Evolutionary conservation across 2,329 filamentous ascomycete genomes (phyloP).

Genomic region (Ascocoryne sarcoides): DNA sequence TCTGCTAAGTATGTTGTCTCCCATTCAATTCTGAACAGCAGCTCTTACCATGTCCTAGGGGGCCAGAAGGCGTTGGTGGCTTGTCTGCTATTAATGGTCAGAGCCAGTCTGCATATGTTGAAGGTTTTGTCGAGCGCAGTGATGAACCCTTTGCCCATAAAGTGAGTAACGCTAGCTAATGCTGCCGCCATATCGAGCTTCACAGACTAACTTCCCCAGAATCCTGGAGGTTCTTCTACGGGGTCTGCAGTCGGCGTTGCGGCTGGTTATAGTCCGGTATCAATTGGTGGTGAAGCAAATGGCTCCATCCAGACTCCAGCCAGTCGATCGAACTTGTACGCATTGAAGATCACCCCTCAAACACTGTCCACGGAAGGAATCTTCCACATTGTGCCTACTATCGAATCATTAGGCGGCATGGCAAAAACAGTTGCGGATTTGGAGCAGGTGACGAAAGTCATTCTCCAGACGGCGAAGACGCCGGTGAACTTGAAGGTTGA

Average conservation of each 20-base stretch:
- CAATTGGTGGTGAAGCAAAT: constrained; percentile 53
- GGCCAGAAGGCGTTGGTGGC: too few relatives aligned
- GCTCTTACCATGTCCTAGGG: too few relatives aligned
- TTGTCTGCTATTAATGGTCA: constrained; percentile 58
- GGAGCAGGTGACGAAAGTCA: constrained; percentile 7
- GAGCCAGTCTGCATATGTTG: constrained; percentile 29
- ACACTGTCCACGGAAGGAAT: constrained; percentile 51
- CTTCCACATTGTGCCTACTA: constrained; percentile 33
- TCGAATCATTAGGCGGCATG: constrained; percentile 21
- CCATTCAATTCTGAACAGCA: too few relatives aligned
- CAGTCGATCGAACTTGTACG: constrained; percentile 49
- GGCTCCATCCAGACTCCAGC: constrained; percentile 53
- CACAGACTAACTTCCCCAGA: constrained; percentile 33
- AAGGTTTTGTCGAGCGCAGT: constrained; percentile 37
- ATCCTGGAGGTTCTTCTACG: constrained; percentile 43
- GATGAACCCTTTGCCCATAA: background rate
- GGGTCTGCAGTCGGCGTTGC: constrained; percentile 49
- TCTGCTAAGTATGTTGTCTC: too few relatives aligned
- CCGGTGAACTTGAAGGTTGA: background rate
- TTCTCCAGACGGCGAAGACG: constrained; percentile 6
- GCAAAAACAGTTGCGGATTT: constrained; percentile 17
- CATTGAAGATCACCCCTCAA: constrained; percentile 57
- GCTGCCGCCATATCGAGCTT: too few relatives aligned
- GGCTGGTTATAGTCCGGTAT: constrained; percentile 19
- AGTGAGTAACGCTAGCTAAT: too few relatives aligned